Conservation (phyloP, 805 yeast genomes). For the Sugiyamaella floridensis region DNA sequence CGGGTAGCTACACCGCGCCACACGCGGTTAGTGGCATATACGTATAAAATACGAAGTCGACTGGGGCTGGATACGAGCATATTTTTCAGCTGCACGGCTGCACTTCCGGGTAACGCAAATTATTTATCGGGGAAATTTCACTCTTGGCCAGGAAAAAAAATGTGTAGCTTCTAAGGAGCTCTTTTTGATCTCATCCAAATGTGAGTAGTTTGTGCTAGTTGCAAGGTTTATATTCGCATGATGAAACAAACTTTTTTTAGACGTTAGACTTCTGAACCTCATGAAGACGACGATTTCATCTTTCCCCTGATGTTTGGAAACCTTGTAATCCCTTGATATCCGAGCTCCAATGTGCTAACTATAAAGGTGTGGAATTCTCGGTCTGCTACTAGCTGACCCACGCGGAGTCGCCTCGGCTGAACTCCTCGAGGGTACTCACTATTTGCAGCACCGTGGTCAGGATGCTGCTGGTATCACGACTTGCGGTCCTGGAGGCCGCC, state of each 20-base stretch:
- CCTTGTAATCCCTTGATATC: neutral
- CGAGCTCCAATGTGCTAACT: no score
- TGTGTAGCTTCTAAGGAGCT: neutral
- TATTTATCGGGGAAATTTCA: neutral
- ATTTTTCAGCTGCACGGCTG: neutral
- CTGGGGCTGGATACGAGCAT: no score
- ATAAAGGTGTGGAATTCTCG: conserved; percentile 93
- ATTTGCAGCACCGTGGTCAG: conserved; percentile 94
- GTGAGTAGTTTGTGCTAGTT: neutral
- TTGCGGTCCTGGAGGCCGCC: conserved; percentile 86
- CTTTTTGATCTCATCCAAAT: neutral
- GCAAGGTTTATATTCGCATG: neutral
- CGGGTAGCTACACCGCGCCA: no score
- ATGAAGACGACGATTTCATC: conserved; percentile 14
- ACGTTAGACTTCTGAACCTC: conserved; percentile 23
- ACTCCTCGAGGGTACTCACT: conserved; percentile 84
- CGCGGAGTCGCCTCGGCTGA: conserved; percentile 75
- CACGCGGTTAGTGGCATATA: no score
- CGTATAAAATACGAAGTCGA: no score
- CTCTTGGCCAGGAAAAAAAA: neutral
- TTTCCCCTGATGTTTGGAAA: conserved; percentile 6
- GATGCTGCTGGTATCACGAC: conserved; percentile 99
- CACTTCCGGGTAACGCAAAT: neutral
- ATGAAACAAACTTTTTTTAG: conserved; percentile 13
- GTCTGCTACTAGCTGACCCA: conserved; percentile 75